These are phyloP conservation scores for Penicillium sclerotiorum DNA, from an alignment of 2,329 filamentous ascomycete species.

Conservation along the genomic window DNA sequence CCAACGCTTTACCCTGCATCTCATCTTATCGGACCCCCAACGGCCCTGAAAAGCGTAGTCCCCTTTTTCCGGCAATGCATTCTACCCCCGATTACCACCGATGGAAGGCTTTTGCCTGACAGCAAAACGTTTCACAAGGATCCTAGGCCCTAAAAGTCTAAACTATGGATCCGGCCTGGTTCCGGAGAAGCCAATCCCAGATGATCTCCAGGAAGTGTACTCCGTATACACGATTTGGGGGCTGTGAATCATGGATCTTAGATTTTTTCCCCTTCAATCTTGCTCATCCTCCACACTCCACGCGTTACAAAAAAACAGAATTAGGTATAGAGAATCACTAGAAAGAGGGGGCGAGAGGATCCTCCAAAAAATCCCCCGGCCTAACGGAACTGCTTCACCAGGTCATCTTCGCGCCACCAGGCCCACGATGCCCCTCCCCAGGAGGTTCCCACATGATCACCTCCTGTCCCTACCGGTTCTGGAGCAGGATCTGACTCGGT, in stretches of 20 bases:
- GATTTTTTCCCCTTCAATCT: background rate
- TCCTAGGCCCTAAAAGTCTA: slow-evolving; percentile 11
- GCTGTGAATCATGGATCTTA: background rate
- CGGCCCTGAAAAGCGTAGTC: background rate
- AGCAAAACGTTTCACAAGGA: slow-evolving; percentile 16
- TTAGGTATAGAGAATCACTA: slow-evolving; percentile 4
- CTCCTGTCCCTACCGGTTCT: slow-evolving; percentile 4
- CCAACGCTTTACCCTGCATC: slow-evolving; percentile 6
- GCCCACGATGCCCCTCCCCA: slow-evolving; percentile 4
- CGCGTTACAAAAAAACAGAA: too few species aligned
- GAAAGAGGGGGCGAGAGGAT: background rate
- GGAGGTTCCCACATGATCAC: slow-evolving; percentile 6
- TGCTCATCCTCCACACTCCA: background rate
- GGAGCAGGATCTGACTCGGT: slow-evolving; percentile 7
- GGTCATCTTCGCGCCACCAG: background rate
- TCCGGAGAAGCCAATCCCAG: slow-evolving; percentile 6
- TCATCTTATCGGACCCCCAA: slow-evolving; percentile 2
- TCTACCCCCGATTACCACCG: background rate
- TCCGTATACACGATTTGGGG: too few species aligned
- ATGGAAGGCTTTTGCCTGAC: slow-evolving; percentile 7
- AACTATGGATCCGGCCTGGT: slow-evolving; percentile 14
- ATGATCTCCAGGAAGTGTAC: too few species aligned
- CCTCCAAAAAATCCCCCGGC: background rate
- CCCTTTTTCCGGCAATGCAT: background rate
- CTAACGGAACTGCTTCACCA: slow-evolving; percentile 3